Base-by-base conservation (phyloP, 257 asterid species). In the Sherardia arvensis region DNA sequence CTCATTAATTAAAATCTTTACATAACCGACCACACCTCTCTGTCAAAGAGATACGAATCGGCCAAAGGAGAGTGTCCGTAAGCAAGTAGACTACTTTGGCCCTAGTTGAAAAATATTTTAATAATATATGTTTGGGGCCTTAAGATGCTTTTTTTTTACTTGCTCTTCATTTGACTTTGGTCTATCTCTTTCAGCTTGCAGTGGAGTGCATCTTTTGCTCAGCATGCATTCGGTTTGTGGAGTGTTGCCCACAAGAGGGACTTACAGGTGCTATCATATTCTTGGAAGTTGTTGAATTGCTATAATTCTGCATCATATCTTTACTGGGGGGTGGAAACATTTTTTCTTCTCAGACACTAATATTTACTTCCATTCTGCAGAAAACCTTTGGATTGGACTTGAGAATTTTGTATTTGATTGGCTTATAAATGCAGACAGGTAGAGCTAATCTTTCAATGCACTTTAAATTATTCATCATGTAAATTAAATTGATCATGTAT, bases 191-290 rank as follows among this genome's bases (percentile, higher is more conserved):
- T 76, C 95, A 93, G 99, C 94, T 93, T 60, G 97, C 99, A 61
- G 97, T 90, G 73, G 99, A 93, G 80, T 93, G 99, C 74, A 93
- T 93, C 72, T 93, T 93, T 85, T 93, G 99, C 81, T 93, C 99
- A 56, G 99, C 99, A 7, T 90, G 99, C 77, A 93, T 90, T 71
- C 99, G 99, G 62, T 93, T 93, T 59, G 99, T 87, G 53, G 97
- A 93, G 84, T 93, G 97, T 80, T 93, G 99, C 73, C 99, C 99
- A 59, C 99, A 90, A 79, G 99, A 93, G 81, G 97, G 97, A 67
- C 95, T 93, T 66, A 90, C 99, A 84, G 99, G 97, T 90, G 26
- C 28, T 66, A 75, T 78, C 59, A 11, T 70, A 33, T 12, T 27
- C 58, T 62, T 55, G 58, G 14, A 30, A 33, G 21, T 27, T 18